These are phyloP conservation scores for Geoglossum glabrum DNA, from an alignment of 495 filamentous ascomycete genomes.

Conservation along the genomic window DNA sequence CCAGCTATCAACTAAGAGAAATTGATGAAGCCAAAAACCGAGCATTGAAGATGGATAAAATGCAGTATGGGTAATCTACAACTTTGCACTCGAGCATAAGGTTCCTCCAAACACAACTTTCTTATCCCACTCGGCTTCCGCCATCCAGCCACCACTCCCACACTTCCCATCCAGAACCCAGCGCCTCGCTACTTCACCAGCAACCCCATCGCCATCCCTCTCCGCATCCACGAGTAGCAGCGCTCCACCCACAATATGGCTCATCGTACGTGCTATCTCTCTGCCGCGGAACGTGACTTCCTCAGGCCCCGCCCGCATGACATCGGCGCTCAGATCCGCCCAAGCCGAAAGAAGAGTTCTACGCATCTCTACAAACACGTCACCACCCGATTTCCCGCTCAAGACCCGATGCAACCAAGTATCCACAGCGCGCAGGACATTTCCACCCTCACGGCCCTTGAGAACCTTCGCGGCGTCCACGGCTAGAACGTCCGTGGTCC, in stretches of 20 bases:
- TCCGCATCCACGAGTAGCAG: conserved; percentile 15
- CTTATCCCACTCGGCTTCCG: conserved; percentile 4
- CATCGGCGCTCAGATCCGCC: not conserved
- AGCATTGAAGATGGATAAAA: too few relatives aligned
- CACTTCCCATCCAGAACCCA: conserved; percentile 3
- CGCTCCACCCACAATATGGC: conserved; percentile 9
- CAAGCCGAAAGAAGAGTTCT: not conserved
- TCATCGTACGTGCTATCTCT: conserved; percentile 10
- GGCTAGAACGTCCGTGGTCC: conserved; percentile 50
- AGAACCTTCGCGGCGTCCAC: conserved; percentile 39
- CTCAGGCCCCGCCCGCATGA: conserved; percentile 2
- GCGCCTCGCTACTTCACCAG: conserved; percentile 9
- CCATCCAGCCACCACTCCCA: conserved; percentile 1
- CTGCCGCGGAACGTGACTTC: conserved; percentile 11
- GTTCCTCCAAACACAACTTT: conserved; percentile 4
- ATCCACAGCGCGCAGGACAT: conserved; percentile 22
- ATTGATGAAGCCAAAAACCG: too few relatives aligned
- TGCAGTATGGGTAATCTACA: too few relatives aligned
- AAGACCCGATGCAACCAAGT: conserved; percentile 9
- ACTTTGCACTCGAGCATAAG: not conserved
- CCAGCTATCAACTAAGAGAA: too few relatives aligned
- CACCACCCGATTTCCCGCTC: not conserved
- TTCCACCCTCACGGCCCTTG: conserved; percentile 21
- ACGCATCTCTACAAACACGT: not conserved
- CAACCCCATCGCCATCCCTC: conserved; percentile 10